Base-by-base conservation (phyloP, 1,284 basidiomycete species). In the Cutaneotrichosporon cutaneum region DNA sequence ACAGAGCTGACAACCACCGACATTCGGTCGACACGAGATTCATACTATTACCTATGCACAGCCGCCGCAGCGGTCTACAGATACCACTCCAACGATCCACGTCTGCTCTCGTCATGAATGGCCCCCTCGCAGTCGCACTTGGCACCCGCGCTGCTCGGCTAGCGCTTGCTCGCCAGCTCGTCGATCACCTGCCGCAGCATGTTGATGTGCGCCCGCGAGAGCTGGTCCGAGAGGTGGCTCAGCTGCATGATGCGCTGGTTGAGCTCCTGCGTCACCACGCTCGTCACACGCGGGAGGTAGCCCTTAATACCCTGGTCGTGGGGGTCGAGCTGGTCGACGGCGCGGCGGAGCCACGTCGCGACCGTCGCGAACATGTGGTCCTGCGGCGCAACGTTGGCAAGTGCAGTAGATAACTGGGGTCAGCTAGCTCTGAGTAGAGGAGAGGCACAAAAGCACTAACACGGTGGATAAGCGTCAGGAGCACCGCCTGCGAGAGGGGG, bases 401-500 rank as follows among this genome's bases (percentile, higher is more conserved):
- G 61, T 1, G 70, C 67, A 11, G 66, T 48, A 3, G 72, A 64
- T 30, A 72, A 66, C 66, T 72, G 24, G 16, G 6, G 54, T 56
- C 30, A 56, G 59, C 7, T 14, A 48, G 35, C 7, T 11, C 1
- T 8, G 16, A 21, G 47, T n/a, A 32, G 9, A 22, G 51, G 33
- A 18, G 22, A 39, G 10, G 16, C 4, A 21, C 8, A 26, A n/a
- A 18, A 5, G 51, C 13, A 68, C 70, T 69, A 36, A 76, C 70
- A 18, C 73, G 58, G 60, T 77, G 75, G 11, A 72, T 59, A 10
- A 77, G 64, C 11, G 76, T 73, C 22, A 77, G 61, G 2, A 76
- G 60, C 9, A 76, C 70, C 2, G 76, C 70, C 59, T 74, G 73
- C 14, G 67, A 70, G 21, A 77, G 56, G 2, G 67, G 66, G 22